These are phyloP conservation scores for Rhodocollybia butyracea DNA, from an alignment of 768 basidiomycete genomes.

Conservation along the genomic window DNA sequence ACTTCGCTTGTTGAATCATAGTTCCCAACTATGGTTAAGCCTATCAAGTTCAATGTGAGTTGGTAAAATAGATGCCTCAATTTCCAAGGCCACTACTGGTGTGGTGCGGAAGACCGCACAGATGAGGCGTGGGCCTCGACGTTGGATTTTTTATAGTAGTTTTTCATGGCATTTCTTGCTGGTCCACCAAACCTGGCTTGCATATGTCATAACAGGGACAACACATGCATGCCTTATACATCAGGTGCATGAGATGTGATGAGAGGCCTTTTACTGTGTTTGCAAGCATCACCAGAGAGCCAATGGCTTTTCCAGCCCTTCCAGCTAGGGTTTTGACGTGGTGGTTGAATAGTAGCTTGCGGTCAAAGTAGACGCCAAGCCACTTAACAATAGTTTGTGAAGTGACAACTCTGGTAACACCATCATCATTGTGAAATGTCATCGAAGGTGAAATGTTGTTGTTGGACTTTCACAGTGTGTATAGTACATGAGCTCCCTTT, in stretches of 20 bases:
- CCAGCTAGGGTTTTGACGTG: constrained; percentile 24
- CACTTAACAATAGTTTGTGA: constrained; percentile 18
- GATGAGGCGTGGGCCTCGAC: constrained; percentile 15
- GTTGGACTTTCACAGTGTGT: constrained; percentile 10
- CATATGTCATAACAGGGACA: constrained; percentile 20
- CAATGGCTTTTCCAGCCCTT: constrained; percentile 18
- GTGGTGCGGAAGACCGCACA: constrained; percentile 23
- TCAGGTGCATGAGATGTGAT: constrained; percentile 13
- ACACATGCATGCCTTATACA: constrained; percentile 19
- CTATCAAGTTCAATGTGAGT: constrained; percentile 6
- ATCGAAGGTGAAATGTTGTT: constrained; percentile 12
- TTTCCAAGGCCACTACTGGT: constrained; percentile 18
- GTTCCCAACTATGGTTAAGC: neutral
- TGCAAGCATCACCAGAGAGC: neutral
- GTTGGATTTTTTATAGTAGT: constrained; percentile 14
- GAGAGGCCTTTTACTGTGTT: constrained; percentile 21
- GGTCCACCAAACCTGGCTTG: constrained; percentile 22
- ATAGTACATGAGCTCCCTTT: constrained; percentile 28
- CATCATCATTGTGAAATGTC: constrained; percentile 6
- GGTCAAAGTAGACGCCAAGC: constrained; percentile 32
- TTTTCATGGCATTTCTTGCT: constrained; percentile 14
- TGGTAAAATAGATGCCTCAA: constrained; percentile 20
- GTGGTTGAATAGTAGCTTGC: constrained; percentile 26
- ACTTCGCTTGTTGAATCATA: constrained; percentile 4
- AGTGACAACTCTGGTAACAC: neutral